Base-by-base conservation (phyloP, 768 basidiomycete species). In the Mycena indigotica region DNA sequence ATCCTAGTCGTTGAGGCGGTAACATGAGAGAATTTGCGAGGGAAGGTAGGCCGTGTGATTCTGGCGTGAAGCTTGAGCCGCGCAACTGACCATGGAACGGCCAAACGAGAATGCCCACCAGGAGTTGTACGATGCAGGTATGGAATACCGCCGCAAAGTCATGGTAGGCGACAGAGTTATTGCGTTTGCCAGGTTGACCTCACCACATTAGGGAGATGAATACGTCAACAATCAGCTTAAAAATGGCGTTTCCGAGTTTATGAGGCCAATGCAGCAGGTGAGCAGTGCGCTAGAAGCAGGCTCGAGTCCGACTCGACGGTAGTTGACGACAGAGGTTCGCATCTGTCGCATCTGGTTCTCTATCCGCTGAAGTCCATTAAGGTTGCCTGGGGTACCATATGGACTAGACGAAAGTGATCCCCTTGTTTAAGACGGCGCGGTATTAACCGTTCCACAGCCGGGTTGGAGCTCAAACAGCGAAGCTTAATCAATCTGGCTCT, bases 361-460 rank as follows among this genome's bases (percentile, higher is more conserved):
- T 29, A 38, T 32, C 17, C 44, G 38, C 19, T 19, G 38, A n/a
- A 13, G 15, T n/a, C 19, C 28, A 24, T 26, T 25, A 45, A 78
- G 76, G 75, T 72, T 15, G 78, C 73, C 2, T 80, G 77, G 77
- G 78, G 78, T 17, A 77, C 75, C 3, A 78, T 79, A 50, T 80
- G 77, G 77, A 76, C 77, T 41, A 72, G 78, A 45, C 77, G 62
- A 44, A 49, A 57, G 62, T 57, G 23, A 8, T 26, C 1, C n/a
- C 19, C 1, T 16, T 2, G 24, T n/a, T 4, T 19, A 17, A 52
- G 16, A 49, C 25, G 13, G 8, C 10, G 13, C 49, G 32, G 25
- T 59, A n/a, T 56, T 25, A 24, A 28, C 21, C 3, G 3, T 28
- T 32, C 41, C 12, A 13, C 21, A 60, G 58, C 77, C 28, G 77